Evolutionary conservation across 2,329 filamentous ascomycete genomes (phyloP).

Genomic region (Davidsoniella neocaledoniae): DNA sequence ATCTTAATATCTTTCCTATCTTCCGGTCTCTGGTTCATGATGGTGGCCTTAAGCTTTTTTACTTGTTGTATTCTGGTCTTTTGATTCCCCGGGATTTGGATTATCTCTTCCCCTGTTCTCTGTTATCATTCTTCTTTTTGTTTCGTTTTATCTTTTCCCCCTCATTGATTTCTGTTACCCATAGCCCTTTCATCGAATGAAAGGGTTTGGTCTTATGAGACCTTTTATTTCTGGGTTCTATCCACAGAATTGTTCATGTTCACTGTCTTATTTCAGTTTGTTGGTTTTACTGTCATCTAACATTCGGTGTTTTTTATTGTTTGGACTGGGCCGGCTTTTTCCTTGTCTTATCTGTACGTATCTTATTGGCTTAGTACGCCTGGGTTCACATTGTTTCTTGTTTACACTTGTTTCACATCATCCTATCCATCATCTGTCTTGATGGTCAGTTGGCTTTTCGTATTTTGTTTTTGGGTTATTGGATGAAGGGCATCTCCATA

Average conservation of each 20-base stretch:
- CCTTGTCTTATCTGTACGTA: neutral
- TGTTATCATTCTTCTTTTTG: neutral
- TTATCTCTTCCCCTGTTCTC: neutral
- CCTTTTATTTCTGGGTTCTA: neutral
- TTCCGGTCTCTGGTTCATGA: slow-evolving; percentile 3
- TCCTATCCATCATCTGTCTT: no score
- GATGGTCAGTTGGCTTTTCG: no score
- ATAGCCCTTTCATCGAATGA: neutral
- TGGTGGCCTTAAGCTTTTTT: neutral
- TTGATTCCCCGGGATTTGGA: slow-evolving; percentile 1
- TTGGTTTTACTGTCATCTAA: no score
- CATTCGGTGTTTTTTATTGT: no score
- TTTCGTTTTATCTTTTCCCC: neutral
- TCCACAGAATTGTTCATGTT: neutral
- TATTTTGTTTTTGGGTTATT: no score
- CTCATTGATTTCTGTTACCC: neutral
- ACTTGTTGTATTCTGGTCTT: slow-evolving; percentile 3
- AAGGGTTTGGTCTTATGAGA: neutral
- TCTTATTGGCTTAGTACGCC: neutral
- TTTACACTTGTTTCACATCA: no score
- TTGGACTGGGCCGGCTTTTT: neutral
- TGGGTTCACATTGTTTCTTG: no score
- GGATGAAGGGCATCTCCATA: no score
- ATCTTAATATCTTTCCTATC: neutral
- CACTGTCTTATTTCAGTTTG: neutral